Evolutionary conservation across 139 green algal species (phyloP), one percentile per base, ranked within the genome.

Genomic region (Tetradesmus obliquus): DNA sequence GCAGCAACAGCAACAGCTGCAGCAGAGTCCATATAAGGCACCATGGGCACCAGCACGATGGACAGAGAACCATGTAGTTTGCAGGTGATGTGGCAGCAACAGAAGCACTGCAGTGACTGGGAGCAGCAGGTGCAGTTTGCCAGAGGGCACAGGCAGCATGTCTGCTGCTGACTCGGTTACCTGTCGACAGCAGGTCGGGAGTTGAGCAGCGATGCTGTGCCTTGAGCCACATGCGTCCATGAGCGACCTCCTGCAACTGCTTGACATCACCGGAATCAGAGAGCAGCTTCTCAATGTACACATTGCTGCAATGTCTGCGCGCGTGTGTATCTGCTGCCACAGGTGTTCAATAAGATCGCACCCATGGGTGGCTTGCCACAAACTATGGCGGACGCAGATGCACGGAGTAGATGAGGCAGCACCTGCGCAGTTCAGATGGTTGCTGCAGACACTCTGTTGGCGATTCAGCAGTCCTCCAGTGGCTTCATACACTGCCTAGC

Each of bases 291-390:
- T 54, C 22, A 22, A 54, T 79, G 10, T 1, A 9, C 9, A 24
- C 24, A 1, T 24, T 17, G 24, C 60, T 3, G 9, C 60, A 10
- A 19, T 55, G 22, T 4, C 13, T 24, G 12, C 24, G 4, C 81
- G 6, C 10, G 19, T 32, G 3, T 55, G 19, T 69, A 51, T 6
- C 45, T 87, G 55, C 55, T 87, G 62, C 2, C 87, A 91, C 94
- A 96, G 94, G 58, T 96, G 5, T 82, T 97, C 55, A 97, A 97
- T 62, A 95, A 93, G 79, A 89, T 97, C 17, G 94, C 96, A 55
- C 95, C 95, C 9, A 93, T 91, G 91, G 87, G 87, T 19, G 91
- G 91, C 19, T 90, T 93, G n/a, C 91, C 91, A 2, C 91, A 74
- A 6, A 93, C 76, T 1, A 90, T 83, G 69, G 13, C 84, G n/a